Percentiles rank a stretch among this genome's conserved stretches.
These are phyloP conservation scores for Phaseolus lunatus DNA, from an alignment of 306 rosid genomes.

Conservation along the genomic window DNA sequence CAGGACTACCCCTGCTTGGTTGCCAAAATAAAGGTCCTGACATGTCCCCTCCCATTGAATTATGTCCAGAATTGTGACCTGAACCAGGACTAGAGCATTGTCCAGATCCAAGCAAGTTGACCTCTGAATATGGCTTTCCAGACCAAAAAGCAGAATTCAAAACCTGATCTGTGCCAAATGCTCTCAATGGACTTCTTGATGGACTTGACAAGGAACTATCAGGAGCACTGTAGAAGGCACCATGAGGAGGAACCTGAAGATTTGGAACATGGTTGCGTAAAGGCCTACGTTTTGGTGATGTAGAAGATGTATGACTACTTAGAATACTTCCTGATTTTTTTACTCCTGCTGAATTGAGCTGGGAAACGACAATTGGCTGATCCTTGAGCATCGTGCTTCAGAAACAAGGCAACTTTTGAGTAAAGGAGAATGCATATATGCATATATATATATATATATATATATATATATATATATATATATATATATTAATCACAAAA, in stretches of 20 bases:
- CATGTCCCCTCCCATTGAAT: conserved; percentile 99
- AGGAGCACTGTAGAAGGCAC: conserved; percentile 86
- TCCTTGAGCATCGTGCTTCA: conserved; percentile 78
- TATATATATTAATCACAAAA: conserved; percentile 33
- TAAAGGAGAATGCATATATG: conserved; percentile 41
- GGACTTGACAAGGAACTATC: conserved; percentile 72
- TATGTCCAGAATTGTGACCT: conserved; percentile 97
- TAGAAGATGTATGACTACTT: conserved; percentile 56
- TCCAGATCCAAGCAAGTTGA: conserved; percentile 76
- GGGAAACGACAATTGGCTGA: conserved; percentile 62
- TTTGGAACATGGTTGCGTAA: conserved; percentile 84
- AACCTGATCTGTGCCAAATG: conserved; percentile 56
- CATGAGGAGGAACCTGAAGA: conserved; percentile 85
- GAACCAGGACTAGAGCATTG: conserved; percentile 99
- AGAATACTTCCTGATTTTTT: conserved; percentile 67
- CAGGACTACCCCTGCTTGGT: conserved; percentile 62
- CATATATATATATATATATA: neutral
- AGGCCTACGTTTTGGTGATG: conserved; percentile 83
- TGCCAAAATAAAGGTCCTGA: conserved; percentile 69
- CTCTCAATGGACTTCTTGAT: conserved; percentile 57
- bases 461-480: conserved; percentile 6
- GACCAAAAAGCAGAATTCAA: conserved; percentile 52
- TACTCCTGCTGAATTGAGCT: conserved; percentile 60
- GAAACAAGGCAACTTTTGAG: conserved; percentile 48
- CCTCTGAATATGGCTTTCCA: conserved; percentile 50